phyloP scores from a whole-genome alignment of 345 rosid genomes.

The Eucalyptus albens region DNA sequence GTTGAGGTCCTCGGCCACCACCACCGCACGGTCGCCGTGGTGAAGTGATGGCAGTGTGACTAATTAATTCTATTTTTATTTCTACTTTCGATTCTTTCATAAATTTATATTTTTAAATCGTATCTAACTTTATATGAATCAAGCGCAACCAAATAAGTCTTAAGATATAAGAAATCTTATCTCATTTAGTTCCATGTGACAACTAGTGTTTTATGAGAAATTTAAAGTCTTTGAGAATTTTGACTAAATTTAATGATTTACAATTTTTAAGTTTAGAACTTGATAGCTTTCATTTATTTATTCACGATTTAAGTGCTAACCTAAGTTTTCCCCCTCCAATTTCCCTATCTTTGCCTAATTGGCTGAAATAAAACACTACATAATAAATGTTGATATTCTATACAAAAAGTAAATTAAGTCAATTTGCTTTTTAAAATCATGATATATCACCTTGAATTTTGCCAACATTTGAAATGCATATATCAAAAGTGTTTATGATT shows the following conservation, averaged over 20 bases:
- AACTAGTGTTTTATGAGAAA: neutral
- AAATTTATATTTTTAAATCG: neutral
- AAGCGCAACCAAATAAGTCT: accelerated
- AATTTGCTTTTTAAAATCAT: neutral
- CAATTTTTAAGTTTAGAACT: neutral
- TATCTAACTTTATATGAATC: no score
- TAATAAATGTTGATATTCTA: neutral
- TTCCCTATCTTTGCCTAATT: neutral
- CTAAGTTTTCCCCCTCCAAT: neutral
- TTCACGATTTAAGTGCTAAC: neutral
- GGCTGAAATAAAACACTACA: neutral
- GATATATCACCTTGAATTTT: neutral
- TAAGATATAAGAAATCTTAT: neutral
- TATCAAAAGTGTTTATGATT: neutral
- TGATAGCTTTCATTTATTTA: neutral
- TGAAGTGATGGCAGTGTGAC: neutral
- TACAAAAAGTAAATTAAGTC: neutral
- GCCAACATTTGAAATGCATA: neutral
- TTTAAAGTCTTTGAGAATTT: neutral
- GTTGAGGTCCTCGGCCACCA: neutral
- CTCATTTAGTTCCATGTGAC: accelerated
- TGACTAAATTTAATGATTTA: accelerated
- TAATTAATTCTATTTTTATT: neutral
- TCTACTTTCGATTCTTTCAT: neutral
- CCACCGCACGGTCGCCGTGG: neutral